These are phyloP conservation scores for Rosellinia necatrix DNA, from an alignment of 2,329 filamentous ascomycete species.

Conservation along the genomic window DNA sequence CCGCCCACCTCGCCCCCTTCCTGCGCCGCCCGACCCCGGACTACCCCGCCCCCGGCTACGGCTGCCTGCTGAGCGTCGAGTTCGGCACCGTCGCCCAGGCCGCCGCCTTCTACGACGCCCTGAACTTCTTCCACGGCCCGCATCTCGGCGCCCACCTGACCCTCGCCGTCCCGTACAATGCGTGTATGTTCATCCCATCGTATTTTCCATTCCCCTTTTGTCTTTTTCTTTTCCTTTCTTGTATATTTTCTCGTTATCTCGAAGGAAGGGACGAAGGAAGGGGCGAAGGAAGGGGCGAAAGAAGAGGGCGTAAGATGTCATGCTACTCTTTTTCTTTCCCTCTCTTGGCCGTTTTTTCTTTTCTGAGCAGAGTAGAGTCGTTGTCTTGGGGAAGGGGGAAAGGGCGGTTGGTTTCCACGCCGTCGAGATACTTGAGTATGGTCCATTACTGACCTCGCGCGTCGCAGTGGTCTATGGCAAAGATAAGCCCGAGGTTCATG, in stretches of 20 bases:
- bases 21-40: conserved; percentile 47
- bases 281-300: too few relatives aligned
- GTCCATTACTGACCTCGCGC: background rate
- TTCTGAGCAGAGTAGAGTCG: background rate
- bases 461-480: conserved; percentile 46
- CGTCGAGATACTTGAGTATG: background rate
- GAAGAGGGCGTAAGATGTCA: too few relatives aligned
- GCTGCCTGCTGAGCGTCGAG: conserved; percentile 58
- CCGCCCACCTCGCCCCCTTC: conserved; percentile 30
- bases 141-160: conserved; percentile 60
- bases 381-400: background rate
- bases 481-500: conserved; percentile 45
- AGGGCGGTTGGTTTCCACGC: too few relatives aligned
- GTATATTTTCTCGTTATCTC: too few relatives aligned
- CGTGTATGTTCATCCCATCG: too few relatives aligned
- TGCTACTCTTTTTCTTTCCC: too few relatives aligned
- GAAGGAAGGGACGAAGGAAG: too few relatives aligned
- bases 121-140: conserved; percentile 55
- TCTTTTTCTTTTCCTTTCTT: too few relatives aligned
- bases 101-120: conserved; percentile 53
- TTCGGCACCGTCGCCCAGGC: conserved; percentile 49
- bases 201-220: too few relatives aligned
- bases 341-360: too few relatives aligned
- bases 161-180: conserved; percentile 53
- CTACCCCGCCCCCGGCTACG: conserved; percentile 56